Base-by-base conservation (phyloP, 441 rosid species). In the Dalechampia spathulata region DNA sequence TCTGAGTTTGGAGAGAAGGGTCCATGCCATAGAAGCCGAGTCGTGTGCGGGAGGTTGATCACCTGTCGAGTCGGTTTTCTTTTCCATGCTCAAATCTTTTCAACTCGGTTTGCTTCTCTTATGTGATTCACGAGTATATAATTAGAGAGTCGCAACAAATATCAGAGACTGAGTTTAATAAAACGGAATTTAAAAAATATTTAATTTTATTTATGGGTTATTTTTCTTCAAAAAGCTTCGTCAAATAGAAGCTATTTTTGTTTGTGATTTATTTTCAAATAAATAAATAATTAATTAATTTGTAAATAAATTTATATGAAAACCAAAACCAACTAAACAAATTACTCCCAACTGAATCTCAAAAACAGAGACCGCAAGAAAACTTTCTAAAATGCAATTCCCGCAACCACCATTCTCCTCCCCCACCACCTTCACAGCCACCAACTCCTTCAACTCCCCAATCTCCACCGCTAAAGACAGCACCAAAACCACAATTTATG, bases 1-100 rank as follows among this genome's bases (percentile, higher is more conserved):
- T 42, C 93, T 79, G 62, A 82, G 78, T 15, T 61, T 46, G 45
- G 68, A 34, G n/a, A 86, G 70, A 16, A 64, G 74, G 58, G 69
- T 52, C 90, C 90, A 87, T 10, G 78, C 80, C 55, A 43, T 65
- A 2, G 69, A 48, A 52, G 79, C 67, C 96, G 91, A 83, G 34
- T 63, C 56, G 19, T 27, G 39, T n/a, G 23, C 27, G 2, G 52
- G 63, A 20, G 59, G 41, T 39, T 49, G 48, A 3, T 46, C 1
- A 28, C 8, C 34, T 4, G 34, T 46, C 49, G 34, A 14, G 20
- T 37, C 15, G 42, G 54, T 5, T 20, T 23, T 21, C 39, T 22
- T 23, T 14, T 62, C 63, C 72, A 53, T 30, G 37, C 19, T 15
- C 41, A 30, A 30, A 30, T 30, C 8, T 30, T 8, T 30, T 30